Evolutionary conservation across 1,284 basidiomycete species (phyloP).

Genomic region (Ceratobasidium sp.): DNA sequence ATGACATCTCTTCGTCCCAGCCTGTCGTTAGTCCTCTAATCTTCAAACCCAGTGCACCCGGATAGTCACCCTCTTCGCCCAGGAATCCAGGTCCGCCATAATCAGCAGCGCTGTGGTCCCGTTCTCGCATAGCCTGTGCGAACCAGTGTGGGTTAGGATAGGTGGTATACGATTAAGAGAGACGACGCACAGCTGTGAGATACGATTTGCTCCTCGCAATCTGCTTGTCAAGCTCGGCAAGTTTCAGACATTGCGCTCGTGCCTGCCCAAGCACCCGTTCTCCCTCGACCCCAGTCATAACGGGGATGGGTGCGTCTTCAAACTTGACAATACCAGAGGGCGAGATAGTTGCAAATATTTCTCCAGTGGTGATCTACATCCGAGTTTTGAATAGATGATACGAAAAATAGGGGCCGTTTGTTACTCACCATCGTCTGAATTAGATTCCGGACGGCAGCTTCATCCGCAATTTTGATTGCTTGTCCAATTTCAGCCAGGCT

Average conservation of each 20-base stretch:
- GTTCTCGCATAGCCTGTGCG: constrained; percentile 34
- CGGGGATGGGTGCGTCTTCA: constrained; percentile 59
- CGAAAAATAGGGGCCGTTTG: neutral
- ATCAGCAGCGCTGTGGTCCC: constrained; percentile 34
- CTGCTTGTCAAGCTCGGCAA: constrained; percentile 47
- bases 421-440: constrained; percentile 77
- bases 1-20: constrained; percentile 45
- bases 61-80: constrained; percentile 42
- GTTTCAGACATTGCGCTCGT: constrained; percentile 40
- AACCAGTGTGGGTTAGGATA: neutral
- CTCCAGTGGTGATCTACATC: constrained; percentile 74
- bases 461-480: constrained; percentile 62
- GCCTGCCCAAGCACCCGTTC: constrained; percentile 49
- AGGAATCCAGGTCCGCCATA: constrained; percentile 33
- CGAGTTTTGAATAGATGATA: neutral
- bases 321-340: constrained; percentile 79
- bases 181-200: constrained; percentile 33
- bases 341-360: constrained; percentile 76
- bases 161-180: neutral
- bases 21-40: constrained; percentile 13
- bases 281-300: constrained; percentile 44
- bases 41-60: constrained; percentile 42
- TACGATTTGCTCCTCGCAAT: constrained; percentile 49
- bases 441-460: constrained; percentile 69
- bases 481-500: constrained; percentile 77